Evolutionary conservation across 2,329 filamentous ascomycete genomes (phyloP).

Genomic region (Paracorniculantispora psalliotae): DNA sequence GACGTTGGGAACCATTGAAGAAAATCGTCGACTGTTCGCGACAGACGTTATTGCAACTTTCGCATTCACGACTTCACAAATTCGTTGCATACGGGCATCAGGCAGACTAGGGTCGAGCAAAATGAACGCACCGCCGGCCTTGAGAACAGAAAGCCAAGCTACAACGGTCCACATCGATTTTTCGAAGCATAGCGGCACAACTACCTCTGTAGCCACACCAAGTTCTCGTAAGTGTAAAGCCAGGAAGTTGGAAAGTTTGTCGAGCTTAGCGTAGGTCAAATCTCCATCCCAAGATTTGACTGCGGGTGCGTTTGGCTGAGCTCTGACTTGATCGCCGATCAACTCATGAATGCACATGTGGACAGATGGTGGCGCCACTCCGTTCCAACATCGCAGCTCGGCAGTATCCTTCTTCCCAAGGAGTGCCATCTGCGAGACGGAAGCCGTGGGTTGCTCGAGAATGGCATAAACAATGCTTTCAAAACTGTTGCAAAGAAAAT

Average conservation of each 20-base stretch:
- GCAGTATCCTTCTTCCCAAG: neutral
- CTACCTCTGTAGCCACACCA: slow-evolving; percentile 23
- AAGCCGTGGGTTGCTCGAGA: neutral
- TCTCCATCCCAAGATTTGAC: slow-evolving; percentile 40
- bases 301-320: slow-evolving; percentile 21
- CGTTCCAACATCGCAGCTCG: neutral
- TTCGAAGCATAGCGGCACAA: slow-evolving; percentile 21
- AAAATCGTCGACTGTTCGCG: neutral
- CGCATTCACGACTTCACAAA: slow-evolving; percentile 17
- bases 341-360: slow-evolving; percentile 5
- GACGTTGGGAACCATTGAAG: neutral
- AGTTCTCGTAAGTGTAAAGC: slow-evolving; percentile 13
- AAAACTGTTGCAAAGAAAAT: neutral
- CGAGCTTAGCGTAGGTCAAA: slow-evolving; percentile 36
- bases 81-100: slow-evolving; percentile 14
- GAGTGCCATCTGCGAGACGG: neutral
- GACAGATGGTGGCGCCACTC: neutral
- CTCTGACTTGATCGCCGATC: neutral
- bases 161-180: slow-evolving; percentile 23
- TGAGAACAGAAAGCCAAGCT: slow-evolving; percentile 20
- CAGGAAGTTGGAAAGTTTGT: slow-evolving; percentile 14
- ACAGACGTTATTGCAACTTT: neutral
- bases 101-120: slow-evolving; percentile 23
- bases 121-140: slow-evolving; percentile 21
- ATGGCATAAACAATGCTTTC: neutral